Conservation (phyloP, 768 basidiomycete species). For the Daedaleopsis sinensis region DNA sequence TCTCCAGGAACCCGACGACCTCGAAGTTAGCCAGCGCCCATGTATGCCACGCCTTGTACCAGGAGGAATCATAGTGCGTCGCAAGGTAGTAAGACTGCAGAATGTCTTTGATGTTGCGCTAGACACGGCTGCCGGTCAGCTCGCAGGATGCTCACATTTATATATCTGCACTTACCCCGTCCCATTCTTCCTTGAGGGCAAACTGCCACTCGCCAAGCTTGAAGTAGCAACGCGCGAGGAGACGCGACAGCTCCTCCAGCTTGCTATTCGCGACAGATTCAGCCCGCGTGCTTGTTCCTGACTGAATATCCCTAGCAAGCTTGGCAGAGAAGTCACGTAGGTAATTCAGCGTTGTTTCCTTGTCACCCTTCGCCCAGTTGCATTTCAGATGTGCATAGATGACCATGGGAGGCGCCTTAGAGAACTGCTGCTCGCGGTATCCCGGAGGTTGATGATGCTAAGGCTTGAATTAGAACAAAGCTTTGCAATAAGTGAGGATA, state of each 20-base stretch:
- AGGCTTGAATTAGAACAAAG: neutral
- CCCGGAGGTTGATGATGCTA: slow-evolving; percentile 41
- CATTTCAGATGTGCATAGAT: slow-evolving; percentile 96
- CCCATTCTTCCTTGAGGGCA: slow-evolving; percentile 79
- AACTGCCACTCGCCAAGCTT: slow-evolving; percentile 96
- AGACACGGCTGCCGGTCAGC: neutral
- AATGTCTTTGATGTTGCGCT: slow-evolving; percentile 84
- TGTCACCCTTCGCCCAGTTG: slow-evolving; percentile 88
- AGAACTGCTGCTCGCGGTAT: slow-evolving; percentile 52
- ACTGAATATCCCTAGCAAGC: slow-evolving; percentile 67
- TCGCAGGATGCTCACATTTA: neutral
- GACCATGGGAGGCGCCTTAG: slow-evolving; percentile 90
- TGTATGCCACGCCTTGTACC: slow-evolving; percentile 99
- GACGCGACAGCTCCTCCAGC: slow-evolving; percentile 70
- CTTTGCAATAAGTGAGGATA: neutral
- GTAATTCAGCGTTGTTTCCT: slow-evolving; percentile 79
- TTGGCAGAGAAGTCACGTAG: slow-evolving; percentile 81
- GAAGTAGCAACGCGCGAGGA: slow-evolving; percentile 96
- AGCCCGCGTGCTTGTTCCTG: slow-evolving; percentile 48
- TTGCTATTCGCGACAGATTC: slow-evolving; percentile 59
- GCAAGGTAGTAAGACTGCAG: slow-evolving; percentile 83
- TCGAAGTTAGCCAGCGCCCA: slow-evolving; percentile 98
- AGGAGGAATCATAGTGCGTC: slow-evolving; percentile 89
- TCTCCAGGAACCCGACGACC: slow-evolving; percentile 82
- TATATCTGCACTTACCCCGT: slow-evolving; percentile 18